phyloP scores from a whole-genome alignment of 179 eudicot genomes.

The Silene vulgaris region DNA sequence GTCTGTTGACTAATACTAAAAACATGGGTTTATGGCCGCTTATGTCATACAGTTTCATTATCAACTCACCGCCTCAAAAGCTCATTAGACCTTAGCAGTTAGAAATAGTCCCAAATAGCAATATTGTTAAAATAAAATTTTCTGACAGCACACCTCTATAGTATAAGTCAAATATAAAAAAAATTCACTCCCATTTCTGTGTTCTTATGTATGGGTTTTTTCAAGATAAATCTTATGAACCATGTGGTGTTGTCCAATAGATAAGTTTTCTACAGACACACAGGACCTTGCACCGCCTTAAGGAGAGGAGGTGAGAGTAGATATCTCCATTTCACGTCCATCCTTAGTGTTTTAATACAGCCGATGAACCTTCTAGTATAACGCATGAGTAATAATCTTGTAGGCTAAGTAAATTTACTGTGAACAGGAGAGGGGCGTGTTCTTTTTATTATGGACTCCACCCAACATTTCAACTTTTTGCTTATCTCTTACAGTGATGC shows the following conservation, averaged over 20 bases:
- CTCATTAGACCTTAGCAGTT: background rate
- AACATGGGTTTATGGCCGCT: no score
- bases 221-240: background rate
- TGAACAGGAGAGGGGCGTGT: background rate
- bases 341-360: background rate
- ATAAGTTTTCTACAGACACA: background rate
- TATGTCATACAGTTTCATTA: no score
- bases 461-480: background rate
- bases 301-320: background rate
- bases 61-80: background rate
- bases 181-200: background rate
- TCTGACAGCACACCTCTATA: background rate
- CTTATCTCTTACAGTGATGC: constrained; percentile 10
- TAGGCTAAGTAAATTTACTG: background rate
- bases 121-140: no score
- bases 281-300: background rate
- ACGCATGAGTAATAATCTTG: background rate
- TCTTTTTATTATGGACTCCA: background rate
- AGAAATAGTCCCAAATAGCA: no score
- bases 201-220: background rate
- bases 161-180: no score
- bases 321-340: no score
- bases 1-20: no score
- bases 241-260: background rate
- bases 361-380: background rate